Evolutionary conservation across 176 grass and related monocot species (phyloP), one percentile per base, ranked within the genome.

Genomic region (Carex myosuroides): DNA sequence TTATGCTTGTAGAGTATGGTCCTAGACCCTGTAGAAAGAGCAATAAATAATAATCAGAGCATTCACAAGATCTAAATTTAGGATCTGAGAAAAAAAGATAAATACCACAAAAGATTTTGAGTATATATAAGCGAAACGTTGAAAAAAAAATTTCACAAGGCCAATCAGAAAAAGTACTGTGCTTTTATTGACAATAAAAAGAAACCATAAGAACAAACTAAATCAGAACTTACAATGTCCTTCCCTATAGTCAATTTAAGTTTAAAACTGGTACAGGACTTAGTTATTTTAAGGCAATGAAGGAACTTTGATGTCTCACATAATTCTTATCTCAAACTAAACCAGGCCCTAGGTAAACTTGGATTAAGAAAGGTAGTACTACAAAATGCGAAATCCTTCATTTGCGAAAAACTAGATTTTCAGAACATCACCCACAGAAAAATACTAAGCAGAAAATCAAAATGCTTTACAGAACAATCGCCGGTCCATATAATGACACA

Each of bases 1-100:
- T 94, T 7, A 94, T 94, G 81, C 84, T 97, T 26, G 83, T 87
- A 48, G 94, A 97, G 86, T 97, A 97, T 9, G 94, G 94, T 18
- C 92, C 92, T 58, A 97, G 85, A 11, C 94, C 94, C 94, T 97
- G 85, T 37, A 84, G 78, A 62, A 29, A 22, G 35, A 87, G 61
- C 39, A 63, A 55, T 42, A 85, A 42, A 53, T 26, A 3, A 63
- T 56, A 78, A 26, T 70, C 80, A 72, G 30, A 89, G 83, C 52
- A 81, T 76, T 83, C 13, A 21, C 32, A 50, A 50, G 79, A 13
- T 52, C 54, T 14, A 58, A 86, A 33, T 57, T 21, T 29, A 65
- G 46, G 18, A 22, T 66, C 42, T 35, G 8, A 64, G 6, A 33
- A 20, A 85, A n/a, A 86, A 41, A 9, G 2, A 4, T 9, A 3